phyloP scores from a whole-genome alignment of 202 grass and related monocot species.

The Panicum virgatum region DNA sequence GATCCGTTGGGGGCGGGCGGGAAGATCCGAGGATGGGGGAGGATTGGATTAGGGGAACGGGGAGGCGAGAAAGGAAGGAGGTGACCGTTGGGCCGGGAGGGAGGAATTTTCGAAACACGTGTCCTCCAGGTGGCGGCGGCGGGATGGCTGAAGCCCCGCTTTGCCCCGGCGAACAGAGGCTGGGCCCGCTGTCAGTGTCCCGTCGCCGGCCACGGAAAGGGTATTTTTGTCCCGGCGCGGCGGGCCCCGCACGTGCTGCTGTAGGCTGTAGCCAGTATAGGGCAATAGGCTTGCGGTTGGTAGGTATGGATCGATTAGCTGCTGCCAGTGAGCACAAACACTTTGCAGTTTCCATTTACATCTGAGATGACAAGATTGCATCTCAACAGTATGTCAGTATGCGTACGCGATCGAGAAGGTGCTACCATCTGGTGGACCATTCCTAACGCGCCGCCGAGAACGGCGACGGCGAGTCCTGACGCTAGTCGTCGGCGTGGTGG shows the following conservation, averaged over 20 bases:
- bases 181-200: background rate
- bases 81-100: slow-evolving; percentile 8
- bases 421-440: no score
- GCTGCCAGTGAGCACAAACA: no score
- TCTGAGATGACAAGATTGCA: no score
- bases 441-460: no score
- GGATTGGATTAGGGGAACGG: no score
- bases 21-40: no score
- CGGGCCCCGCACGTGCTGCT: background rate
- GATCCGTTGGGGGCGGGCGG: background rate
- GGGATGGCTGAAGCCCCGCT: background rate
- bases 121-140: background rate
- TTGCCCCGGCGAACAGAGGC: background rate
- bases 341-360: no score
- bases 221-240: background rate
- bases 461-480: no score
- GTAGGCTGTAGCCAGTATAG: no score
- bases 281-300: slow-evolving; percentile 24
- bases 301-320: background rate
- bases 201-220: background rate
- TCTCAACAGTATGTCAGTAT: no score
- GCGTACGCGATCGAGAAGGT: no score
- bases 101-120: background rate
- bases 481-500: no score
- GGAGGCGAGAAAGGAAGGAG: background rate